phyloP scores from a whole-genome alignment of 176 grass and related monocot genomes.

The barley (Hordeum vulgare) region MorexV3_pseudomolecules_assembly NC_058524.1:22231544-22232043 shows the following conservation, averaged over 20 bases:
- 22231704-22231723: slow-evolving; percentile 65
- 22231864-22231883: slow-evolving; percentile 41
- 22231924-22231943: slow-evolving; percentile 75
- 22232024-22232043: slow-evolving; percentile 64
- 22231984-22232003: slow-evolving; percentile 66
- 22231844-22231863: slow-evolving; percentile 50
- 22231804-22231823: not conserved
- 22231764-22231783: slow-evolving; percentile 54
- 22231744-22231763: slow-evolving; percentile 61
- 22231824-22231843: not conserved
- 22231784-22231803: not conserved
- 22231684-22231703: slow-evolving; percentile 3
- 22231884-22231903: slow-evolving; percentile 59
- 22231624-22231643: not conserved
- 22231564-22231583: not conserved
- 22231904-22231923: slow-evolving; percentile 60
- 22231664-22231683: not conserved
- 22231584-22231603: not conserved
- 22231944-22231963: slow-evolving; percentile 83
- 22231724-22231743: slow-evolving; percentile 62
- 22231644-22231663: slow-evolving; percentile 13
- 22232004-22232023: slow-evolving; percentile 66
- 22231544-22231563: too few relatives aligned
- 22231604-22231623: not conserved
- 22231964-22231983: slow-evolving; percentile 74